phyloP scores from a whole-genome alignment of 2,329 filamentous ascomycete species.

The Setomelanomma holmii region DNA sequence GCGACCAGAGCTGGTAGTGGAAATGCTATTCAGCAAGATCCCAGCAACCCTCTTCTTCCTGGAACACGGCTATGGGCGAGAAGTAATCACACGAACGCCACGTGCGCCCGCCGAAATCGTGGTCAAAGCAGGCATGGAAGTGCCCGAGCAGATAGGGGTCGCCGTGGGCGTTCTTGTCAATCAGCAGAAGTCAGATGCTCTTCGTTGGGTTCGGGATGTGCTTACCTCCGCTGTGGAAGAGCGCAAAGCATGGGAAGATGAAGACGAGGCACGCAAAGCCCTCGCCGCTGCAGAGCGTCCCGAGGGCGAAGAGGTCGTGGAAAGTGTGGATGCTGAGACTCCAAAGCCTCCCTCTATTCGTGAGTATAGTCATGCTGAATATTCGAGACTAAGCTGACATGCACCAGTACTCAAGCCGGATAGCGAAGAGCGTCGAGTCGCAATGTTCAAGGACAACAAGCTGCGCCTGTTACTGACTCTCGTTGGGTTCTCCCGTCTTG shows the following conservation, averaged over 20 bases:
- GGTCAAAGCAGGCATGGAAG: conserved; percentile 74
- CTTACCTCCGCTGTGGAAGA: conserved; percentile 73
- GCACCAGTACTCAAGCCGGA: conserved; percentile 59
- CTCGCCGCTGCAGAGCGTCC: conserved; percentile 42
- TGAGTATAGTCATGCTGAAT: conserved; percentile 19
- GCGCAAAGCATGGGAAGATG: conserved; percentile 78
- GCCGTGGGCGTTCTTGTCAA: conserved; percentile 81
- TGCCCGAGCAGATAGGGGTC: conserved; percentile 74
- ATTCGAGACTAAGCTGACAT: conserved; percentile 30
- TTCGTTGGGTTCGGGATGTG: conserved; percentile 82
- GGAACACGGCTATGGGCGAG: conserved; percentile 88
- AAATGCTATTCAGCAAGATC: conserved; percentile 95
- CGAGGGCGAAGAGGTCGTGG: conserved; percentile 34
- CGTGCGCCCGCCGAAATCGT: conserved; percentile 82
- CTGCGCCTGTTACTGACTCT: conserved; percentile 84
- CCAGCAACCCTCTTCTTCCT: conserved; percentile 83
- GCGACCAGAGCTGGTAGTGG: conserved; percentile 82
- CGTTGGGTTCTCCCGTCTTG: conserved; percentile 71
- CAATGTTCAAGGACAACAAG: conserved; percentile 89
- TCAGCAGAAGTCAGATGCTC: conserved; percentile 74
- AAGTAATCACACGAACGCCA: conserved; percentile 69
- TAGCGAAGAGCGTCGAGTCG: conserved; percentile 69
- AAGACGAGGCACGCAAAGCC: conserved; percentile 66
- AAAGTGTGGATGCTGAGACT: conserved; percentile 43
- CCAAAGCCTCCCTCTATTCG: conserved; percentile 55